phyloP scores from a whole-genome alignment of 176 grass and related monocot species.

The Eremochloa ophiuroides region DNA sequence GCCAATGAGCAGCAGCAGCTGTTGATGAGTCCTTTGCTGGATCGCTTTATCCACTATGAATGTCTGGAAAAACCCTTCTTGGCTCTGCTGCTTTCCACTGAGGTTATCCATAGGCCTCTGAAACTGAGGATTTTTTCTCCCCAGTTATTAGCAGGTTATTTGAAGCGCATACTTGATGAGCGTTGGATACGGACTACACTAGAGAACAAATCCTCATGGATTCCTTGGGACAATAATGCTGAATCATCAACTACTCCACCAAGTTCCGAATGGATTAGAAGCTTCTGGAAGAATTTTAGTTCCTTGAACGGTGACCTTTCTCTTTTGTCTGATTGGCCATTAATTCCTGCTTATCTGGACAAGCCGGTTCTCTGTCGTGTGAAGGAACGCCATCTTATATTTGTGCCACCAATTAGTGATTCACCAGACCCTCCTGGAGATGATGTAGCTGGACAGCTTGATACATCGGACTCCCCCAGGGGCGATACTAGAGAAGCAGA shows the following conservation, averaged over 20 bases:
- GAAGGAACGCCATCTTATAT: conserved; percentile 68
- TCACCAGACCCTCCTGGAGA: conserved; percentile 2
- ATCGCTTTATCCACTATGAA: conserved; percentile 86
- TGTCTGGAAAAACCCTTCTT: conserved; percentile 80
- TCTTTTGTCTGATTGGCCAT: conserved; percentile 85
- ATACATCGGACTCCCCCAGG: not conserved
- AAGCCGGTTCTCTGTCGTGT: conserved; percentile 66
- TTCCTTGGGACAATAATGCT: conserved; percentile 63
- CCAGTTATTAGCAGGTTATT: conserved; percentile 64
- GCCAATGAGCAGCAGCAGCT: conserved; percentile 80
- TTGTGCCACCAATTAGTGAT: conserved; percentile 61
- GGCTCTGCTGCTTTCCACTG: conserved; percentile 60
- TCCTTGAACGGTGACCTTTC: conserved; percentile 68
- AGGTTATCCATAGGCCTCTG: conserved; percentile 70
- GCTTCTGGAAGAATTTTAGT: conserved; percentile 79
- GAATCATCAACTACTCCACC: conserved; percentile 55
- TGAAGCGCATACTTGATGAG: conserved; percentile 70
- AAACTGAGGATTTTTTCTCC: conserved; percentile 78
- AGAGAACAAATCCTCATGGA: conserved; percentile 51
- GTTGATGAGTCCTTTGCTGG: conserved; percentile 64
- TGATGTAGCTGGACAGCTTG: conserved; percentile 25
- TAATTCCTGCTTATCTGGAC: conserved; percentile 84
- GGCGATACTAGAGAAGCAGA: conserved; percentile 29
- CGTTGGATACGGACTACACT: conserved; percentile 47
- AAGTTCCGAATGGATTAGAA: conserved; percentile 75